These are phyloP conservation scores for Suhomyces atakaporum DNA, from an alignment of 1,139 yeast species.

Conservation along the genomic window DNA sequence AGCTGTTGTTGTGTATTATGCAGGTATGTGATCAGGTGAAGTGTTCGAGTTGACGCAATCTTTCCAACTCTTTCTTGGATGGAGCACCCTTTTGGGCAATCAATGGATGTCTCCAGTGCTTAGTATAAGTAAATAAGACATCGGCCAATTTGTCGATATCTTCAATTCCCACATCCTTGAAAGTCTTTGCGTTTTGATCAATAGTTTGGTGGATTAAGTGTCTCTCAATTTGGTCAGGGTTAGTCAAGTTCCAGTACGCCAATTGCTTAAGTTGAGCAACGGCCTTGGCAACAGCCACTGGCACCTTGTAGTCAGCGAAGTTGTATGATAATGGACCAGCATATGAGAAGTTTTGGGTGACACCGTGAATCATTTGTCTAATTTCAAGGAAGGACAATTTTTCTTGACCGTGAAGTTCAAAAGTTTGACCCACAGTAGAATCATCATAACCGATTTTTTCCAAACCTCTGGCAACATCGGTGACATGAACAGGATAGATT, in stretches of 20 bases:
- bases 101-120: conserved; percentile 55
- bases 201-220: conserved; percentile 68
- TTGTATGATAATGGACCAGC: conserved; percentile 55
- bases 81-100: conserved; percentile 51
- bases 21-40: conserved; percentile 29
- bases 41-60: conserved; percentile 50
- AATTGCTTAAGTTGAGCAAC: conserved; percentile 51
- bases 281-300: conserved; percentile 45
- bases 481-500: conserved; percentile 72
- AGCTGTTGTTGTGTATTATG: conserved; percentile 19
- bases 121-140: conserved; percentile 65
- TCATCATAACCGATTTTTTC: conserved; percentile 83
- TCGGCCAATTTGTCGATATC: conserved; percentile 69
- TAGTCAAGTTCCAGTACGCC: conserved; percentile 69
- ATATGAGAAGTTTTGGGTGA: conserved; percentile 59
- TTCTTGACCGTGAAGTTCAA: conserved; percentile 76
- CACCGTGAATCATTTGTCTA: conserved; percentile 68
- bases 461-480: conserved; percentile 77
- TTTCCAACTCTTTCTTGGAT: conserved; percentile 42
- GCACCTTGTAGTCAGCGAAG: conserved; percentile 52
- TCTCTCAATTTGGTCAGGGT: conserved; percentile 78
- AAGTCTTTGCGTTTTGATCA: conserved; percentile 64
- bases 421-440: conserved; percentile 74
- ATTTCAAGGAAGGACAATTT: conserved; percentile 63
- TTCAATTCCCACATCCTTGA: conserved; percentile 68